Conservation (phyloP, 495 filamentous ascomycete species). For the Neurospora cerealis region DNA sequence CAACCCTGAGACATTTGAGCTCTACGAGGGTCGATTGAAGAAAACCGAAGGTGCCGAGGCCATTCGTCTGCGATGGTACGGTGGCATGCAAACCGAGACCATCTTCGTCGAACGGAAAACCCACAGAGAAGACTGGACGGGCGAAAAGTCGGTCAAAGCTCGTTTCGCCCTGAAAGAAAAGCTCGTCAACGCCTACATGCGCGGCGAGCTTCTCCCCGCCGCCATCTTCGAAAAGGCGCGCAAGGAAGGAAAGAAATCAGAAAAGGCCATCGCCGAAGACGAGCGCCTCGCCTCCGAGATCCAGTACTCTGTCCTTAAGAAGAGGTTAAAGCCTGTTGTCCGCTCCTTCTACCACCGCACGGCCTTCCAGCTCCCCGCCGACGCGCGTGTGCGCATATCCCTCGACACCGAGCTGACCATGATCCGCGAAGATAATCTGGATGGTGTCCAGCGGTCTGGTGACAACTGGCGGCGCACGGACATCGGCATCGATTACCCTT, state of each 20-base stretch:
- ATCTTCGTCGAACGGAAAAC: constrained; percentile 98
- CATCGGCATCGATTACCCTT: constrained; percentile 93
- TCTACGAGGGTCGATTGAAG: constrained; percentile 89
- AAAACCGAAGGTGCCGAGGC: constrained; percentile 98
- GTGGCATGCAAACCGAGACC: constrained; percentile 85
- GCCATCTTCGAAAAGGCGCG: constrained; percentile 89
- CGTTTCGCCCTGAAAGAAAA: constrained; percentile 94
- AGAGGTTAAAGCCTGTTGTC: constrained; percentile 73
- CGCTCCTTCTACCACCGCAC: constrained; percentile 96
- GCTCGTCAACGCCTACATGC: constrained; percentile 82
- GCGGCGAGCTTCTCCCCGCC: constrained; percentile 69
- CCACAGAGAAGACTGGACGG: constrained; percentile 98
- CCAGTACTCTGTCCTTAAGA: constrained; percentile 82
- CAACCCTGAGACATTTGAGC: constrained; percentile 82
- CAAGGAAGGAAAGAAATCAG: constrained; percentile 84
- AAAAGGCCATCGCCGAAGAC: constrained; percentile 79
- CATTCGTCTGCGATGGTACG: constrained; percentile 94
- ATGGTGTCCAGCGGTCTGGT: constrained; percentile 64
- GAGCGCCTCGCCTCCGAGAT: constrained; percentile 86
- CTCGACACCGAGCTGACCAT: constrained; percentile 94
- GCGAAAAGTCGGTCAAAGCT: constrained; percentile 97
- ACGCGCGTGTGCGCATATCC: constrained; percentile 92
- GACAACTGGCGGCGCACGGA: constrained; percentile 96
- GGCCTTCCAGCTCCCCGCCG: constrained; percentile 93
- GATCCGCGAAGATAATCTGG: constrained; percentile 89